These are phyloP conservation scores for Aspergillus cejpii DNA, from an alignment of 2,329 filamentous ascomycete genomes.

Conservation along the genomic window DNA sequence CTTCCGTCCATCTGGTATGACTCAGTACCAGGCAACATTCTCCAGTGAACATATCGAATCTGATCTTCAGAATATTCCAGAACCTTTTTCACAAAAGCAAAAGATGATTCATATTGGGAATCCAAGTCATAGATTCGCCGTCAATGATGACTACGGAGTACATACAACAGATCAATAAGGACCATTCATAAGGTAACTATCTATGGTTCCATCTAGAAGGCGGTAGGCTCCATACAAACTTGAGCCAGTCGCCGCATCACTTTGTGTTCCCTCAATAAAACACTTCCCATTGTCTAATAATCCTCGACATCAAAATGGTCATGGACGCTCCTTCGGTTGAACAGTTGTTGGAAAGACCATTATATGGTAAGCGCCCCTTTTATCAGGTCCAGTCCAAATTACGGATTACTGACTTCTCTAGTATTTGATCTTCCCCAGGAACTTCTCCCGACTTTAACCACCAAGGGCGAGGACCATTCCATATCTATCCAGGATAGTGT, in stretches of 20 bases:
- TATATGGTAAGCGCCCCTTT: conserved; percentile 41
- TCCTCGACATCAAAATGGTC: conserved; percentile 10
- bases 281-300: background rate
- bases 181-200: too few species aligned
- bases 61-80: too few species aligned
- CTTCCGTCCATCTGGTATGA: too few species aligned
- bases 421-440: conserved; percentile 77
- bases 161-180: too few species aligned
- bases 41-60: too few species aligned
- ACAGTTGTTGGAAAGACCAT: conserved; percentile 43
- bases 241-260: background rate
- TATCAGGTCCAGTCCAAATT: background rate
- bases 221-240: background rate
- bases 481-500: conserved; percentile 21
- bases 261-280: background rate
- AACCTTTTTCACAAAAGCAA: too few species aligned
- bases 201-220: background rate
- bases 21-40: too few species aligned
- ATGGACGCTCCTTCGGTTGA: conserved; percentile 23
- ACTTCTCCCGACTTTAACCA: conserved; percentile 61
- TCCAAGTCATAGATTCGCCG: too few species aligned
- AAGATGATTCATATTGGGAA: too few species aligned
- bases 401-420: conserved; percentile 35
- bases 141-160: too few species aligned
- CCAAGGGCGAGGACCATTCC: conserved; percentile 45